phyloP scores from a whole-genome alignment of 441 rosid species.

The Croton laevigatus region DNA sequence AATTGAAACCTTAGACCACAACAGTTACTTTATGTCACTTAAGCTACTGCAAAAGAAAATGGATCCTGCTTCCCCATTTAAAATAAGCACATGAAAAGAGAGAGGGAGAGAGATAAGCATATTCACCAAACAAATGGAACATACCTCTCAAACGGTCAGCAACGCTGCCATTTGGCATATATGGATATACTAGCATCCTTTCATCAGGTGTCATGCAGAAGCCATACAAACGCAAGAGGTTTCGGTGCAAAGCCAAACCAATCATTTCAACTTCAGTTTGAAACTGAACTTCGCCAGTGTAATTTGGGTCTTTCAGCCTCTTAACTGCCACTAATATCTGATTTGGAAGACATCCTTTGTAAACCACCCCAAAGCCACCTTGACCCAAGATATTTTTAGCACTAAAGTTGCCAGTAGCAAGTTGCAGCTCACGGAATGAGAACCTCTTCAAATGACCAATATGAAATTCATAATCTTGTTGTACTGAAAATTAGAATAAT shows the following conservation, averaged over 20 bases:
- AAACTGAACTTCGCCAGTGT: constrained; percentile 87
- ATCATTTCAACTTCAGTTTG: constrained; percentile 98
- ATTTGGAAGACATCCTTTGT: constrained; percentile 80
- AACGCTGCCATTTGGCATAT: constrained; percentile 93
- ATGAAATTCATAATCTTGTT: constrained; percentile 83
- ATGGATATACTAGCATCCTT: constrained; percentile 89
- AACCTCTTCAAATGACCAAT: constrained; percentile 82
- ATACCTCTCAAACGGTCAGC: constrained; percentile 89
- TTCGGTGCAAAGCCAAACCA: constrained; percentile 87
- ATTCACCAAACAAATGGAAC: constrained; percentile 6
- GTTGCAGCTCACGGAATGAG: constrained; percentile 71
- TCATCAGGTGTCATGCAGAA: constrained; percentile 83
- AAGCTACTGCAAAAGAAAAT: background rate
- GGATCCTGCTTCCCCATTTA: background rate
- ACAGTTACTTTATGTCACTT: background rate
- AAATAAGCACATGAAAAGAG: background rate
- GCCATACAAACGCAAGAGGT: constrained; percentile 75
- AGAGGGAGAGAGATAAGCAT: background rate
- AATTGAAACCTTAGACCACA: background rate
- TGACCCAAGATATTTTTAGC: constrained; percentile 76
- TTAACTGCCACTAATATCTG: constrained; percentile 74
- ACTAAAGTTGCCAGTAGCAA: constrained; percentile 72
- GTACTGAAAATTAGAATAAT: constrained; percentile 45
- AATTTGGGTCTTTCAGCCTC: constrained; percentile 86
- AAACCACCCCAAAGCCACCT: constrained; percentile 92